phyloP scores from a whole-genome alignment of 139 green algal genomes.

The Auxenochlorella pyrenoidosa region DNA sequence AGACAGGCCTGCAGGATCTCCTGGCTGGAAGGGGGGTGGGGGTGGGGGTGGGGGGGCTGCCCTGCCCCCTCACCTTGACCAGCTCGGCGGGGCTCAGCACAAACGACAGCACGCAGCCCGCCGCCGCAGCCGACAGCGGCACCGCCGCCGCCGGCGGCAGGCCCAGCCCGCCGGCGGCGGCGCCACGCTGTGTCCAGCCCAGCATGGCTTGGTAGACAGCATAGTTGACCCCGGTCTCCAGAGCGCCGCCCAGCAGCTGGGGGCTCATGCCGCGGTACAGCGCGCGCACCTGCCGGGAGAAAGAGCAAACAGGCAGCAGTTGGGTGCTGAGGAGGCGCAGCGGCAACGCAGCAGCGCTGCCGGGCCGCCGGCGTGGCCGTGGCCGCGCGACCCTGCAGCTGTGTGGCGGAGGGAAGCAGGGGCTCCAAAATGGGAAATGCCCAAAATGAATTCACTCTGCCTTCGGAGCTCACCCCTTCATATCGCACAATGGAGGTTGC shows the following conservation, averaged over 20 bases:
- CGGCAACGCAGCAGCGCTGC: too few relatives aligned
- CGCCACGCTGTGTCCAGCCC: neutral
- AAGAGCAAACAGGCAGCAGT: neutral
- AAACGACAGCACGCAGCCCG: constrained; percentile 68
- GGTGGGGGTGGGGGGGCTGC: too few relatives aligned
- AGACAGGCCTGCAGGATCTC: too few relatives aligned
- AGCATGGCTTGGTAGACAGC: constrained; percentile 29
- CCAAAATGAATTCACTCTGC: too few relatives aligned
- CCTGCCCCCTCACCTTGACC: constrained; percentile 69
- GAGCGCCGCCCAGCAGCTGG: constrained; percentile 78
- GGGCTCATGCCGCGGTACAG: constrained; percentile 72
- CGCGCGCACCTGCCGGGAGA: neutral
- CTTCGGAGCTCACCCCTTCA: constrained; percentile 72
- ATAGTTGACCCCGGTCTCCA: constrained; percentile 87
- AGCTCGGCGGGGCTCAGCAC: constrained; percentile 82
- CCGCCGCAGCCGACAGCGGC: constrained; percentile 58
- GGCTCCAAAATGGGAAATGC: too few relatives aligned
- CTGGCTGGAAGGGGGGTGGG: too few relatives aligned
- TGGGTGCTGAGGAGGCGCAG: neutral
- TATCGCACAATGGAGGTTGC: constrained; percentile 57
- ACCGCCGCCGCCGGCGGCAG: constrained; percentile 15
- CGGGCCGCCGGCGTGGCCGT: too few relatives aligned
- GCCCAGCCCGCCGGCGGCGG: neutral
- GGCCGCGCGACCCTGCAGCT: too few relatives aligned
- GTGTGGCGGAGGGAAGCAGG: too few relatives aligned